phyloP scores from a whole-genome alignment of 148 eudicot genomes.

The Mesembryanthemum crystallinum region DNA sequence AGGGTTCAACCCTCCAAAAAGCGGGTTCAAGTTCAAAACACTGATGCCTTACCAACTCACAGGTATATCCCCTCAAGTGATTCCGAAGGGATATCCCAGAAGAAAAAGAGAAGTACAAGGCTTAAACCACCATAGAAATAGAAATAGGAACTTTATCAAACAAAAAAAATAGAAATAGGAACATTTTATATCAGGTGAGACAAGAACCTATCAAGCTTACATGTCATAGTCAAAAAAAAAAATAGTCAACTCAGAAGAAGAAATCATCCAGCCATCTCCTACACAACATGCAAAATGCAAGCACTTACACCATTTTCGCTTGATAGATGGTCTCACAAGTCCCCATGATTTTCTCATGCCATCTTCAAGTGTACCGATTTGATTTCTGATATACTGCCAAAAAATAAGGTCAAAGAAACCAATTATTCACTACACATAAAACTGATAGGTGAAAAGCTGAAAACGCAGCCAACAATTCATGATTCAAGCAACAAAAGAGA shows the following conservation, averaged over 20 bases:
- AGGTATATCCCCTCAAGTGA: neutral
- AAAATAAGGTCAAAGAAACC: neutral
- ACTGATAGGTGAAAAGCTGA: neutral
- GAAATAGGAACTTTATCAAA: too few species aligned
- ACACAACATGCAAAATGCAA: neutral
- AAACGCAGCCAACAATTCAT: neutral
- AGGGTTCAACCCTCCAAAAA: too few species aligned
- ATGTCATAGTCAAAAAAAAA: neutral
- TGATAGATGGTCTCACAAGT: slow-evolving; percentile 39
- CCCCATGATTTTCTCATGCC: slow-evolving; percentile 85
- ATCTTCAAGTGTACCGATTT: slow-evolving; percentile 57
- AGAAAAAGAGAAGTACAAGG: neutral
- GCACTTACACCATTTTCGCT: slow-evolving; percentile 60
- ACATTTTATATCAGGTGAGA: neutral
- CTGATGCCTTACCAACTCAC: neutral
- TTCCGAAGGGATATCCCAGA: neutral
- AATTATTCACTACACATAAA: neutral
- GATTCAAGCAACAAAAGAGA: slow-evolving; percentile 8
- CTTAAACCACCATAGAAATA: neutral
- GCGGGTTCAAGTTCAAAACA: too few species aligned
- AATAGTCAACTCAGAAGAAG: neutral
- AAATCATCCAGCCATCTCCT: neutral
- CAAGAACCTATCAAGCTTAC: neutral
- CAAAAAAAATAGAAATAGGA: too few species aligned
- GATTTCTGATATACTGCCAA: slow-evolving; percentile 69